Conservation (phyloP, 2,329 filamentous ascomycete genomes). For the Cercospora beticola region DNA sequence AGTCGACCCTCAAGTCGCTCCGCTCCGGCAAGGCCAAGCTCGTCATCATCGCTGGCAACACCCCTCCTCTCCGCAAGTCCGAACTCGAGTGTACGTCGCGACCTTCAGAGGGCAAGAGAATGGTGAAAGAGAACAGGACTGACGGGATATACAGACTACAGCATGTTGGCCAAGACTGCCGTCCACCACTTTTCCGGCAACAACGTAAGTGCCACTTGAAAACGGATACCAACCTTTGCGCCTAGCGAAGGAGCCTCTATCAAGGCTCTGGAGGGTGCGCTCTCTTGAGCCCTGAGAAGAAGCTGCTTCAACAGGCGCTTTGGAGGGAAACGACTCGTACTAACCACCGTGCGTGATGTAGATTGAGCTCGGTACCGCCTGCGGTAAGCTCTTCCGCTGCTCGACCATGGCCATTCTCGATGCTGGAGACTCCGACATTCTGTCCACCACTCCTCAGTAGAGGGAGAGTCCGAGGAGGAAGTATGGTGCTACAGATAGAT, state of each 20-base stretch:
- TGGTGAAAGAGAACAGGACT: slow-evolving; percentile 17
- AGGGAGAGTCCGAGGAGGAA: background rate
- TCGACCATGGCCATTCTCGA: slow-evolving; percentile 96
- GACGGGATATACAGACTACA: slow-evolving; percentile 58
- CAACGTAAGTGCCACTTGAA: slow-evolving; percentile 74
- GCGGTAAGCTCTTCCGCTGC: slow-evolving; percentile 98
- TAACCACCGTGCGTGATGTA: slow-evolving; percentile 53
- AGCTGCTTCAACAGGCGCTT: slow-evolving; percentile 64
- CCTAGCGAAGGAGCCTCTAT: slow-evolving; percentile 40
- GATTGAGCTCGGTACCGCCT: slow-evolving; percentile 98
- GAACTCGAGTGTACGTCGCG: slow-evolving; percentile 71
- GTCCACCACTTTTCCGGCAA: slow-evolving; percentile 98
- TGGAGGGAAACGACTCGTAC: slow-evolving; percentile 69
- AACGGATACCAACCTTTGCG: slow-evolving; percentile 19
- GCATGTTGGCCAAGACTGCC: slow-evolving; percentile 87
- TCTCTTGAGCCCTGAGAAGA: slow-evolving; percentile 78
- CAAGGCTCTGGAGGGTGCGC: slow-evolving; percentile 39
- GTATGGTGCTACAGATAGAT: background rate
- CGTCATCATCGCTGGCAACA: slow-evolving; percentile 93
- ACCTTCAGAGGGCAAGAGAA: slow-evolving; percentile 21
- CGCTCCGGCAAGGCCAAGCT: slow-evolving; percentile 98
- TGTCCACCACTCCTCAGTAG: slow-evolving; percentile 65
- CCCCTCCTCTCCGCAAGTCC: slow-evolving; percentile 93
- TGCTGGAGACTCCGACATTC: slow-evolving; percentile 95
- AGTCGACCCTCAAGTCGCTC: slow-evolving; percentile 84